Conservation (phyloP, 495 filamentous ascomycete species). For the Xylaria scruposa region DNA sequence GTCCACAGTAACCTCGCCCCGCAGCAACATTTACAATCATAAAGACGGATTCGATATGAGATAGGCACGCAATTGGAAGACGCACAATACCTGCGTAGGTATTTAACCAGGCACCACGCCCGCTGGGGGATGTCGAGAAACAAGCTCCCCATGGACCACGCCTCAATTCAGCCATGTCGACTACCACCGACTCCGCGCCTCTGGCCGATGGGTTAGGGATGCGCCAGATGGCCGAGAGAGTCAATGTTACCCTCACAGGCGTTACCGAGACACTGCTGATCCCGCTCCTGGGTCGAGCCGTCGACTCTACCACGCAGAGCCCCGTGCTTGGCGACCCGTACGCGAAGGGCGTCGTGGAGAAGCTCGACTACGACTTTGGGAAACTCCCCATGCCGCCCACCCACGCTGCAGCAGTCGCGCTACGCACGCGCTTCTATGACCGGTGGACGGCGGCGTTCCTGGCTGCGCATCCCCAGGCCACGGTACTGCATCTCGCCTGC, state of each 20-base stretch:
- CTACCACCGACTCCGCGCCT: background rate
- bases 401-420: constrained; percentile 10
- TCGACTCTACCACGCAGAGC: constrained; percentile 10
- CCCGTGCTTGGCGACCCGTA: constrained; percentile 24
- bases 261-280: constrained; percentile 28
- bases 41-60: background rate
- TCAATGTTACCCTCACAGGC: constrained; percentile 15
- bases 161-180: constrained; percentile 1
- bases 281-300: constrained; percentile 20
- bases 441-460: constrained; percentile 24
- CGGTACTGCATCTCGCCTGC: constrained; percentile 27
- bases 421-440: constrained; percentile 26
- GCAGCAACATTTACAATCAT: background rate
- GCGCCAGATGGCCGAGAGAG: constrained; percentile 14
- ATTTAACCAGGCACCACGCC: background rate
- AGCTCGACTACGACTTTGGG: constrained; percentile 28
- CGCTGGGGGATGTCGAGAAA: background rate
- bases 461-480: constrained; percentile 6
- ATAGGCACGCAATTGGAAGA: background rate
- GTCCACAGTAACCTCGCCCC: background rate
- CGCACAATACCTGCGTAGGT: background rate
- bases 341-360: constrained; percentile 22
- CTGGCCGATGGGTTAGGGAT: background rate
- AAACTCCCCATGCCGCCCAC: constrained; percentile 22
- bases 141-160: constrained; percentile 9